These are phyloP conservation scores for Aphanoascus verrucosus DNA, from an alignment of 2,329 filamentous ascomycete genomes.

Conservation along the genomic window DNA sequence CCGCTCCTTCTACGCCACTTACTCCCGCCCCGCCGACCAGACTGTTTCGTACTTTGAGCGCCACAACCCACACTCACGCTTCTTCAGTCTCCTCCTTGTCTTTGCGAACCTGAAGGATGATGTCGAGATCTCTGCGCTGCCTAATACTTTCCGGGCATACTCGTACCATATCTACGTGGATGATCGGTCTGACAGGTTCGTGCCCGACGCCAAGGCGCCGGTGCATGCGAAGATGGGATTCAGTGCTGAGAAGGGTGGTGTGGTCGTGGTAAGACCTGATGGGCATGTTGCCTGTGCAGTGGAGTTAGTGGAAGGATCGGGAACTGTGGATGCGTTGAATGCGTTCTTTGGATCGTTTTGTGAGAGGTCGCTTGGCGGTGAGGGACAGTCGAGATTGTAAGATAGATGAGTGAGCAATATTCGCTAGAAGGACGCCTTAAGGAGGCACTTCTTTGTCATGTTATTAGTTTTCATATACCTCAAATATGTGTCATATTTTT, in stretches of 20 bases:
- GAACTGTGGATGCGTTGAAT: slow-evolving; percentile 72
- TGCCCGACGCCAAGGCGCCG: slow-evolving; percentile 58
- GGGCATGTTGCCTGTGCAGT: slow-evolving; percentile 75
- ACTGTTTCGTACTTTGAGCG: slow-evolving; percentile 63
- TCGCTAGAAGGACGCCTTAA: neutral
- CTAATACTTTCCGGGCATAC: slow-evolving; percentile 61
- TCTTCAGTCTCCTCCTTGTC: slow-evolving; percentile 69
- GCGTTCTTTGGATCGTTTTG: slow-evolving; percentile 68
- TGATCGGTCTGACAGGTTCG: slow-evolving; percentile 61
- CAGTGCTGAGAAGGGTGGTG: slow-evolving; percentile 59
- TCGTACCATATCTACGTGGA: slow-evolving; percentile 77
- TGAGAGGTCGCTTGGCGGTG: slow-evolving; percentile 40
- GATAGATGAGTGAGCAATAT: neutral
- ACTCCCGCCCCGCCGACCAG: slow-evolving; percentile 51
- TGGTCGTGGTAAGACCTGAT: slow-evolving; percentile 77
- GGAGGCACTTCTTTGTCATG: neutral
- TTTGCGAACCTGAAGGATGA: slow-evolving; percentile 56
- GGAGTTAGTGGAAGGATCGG: slow-evolving; percentile 60
- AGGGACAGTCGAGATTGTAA: slow-evolving; percentile 4
- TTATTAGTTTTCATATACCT: neutral
- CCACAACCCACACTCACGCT: slow-evolving; percentile 72
- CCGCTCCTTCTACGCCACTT: slow-evolving; percentile 61
- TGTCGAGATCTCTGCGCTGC: slow-evolving; percentile 67
- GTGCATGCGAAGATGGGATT: slow-evolving; percentile 84
- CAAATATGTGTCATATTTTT: too few relatives aligned